Conservation (phyloP, 495 filamentous ascomycete species). For the Chaetomium fimeti region DNA sequence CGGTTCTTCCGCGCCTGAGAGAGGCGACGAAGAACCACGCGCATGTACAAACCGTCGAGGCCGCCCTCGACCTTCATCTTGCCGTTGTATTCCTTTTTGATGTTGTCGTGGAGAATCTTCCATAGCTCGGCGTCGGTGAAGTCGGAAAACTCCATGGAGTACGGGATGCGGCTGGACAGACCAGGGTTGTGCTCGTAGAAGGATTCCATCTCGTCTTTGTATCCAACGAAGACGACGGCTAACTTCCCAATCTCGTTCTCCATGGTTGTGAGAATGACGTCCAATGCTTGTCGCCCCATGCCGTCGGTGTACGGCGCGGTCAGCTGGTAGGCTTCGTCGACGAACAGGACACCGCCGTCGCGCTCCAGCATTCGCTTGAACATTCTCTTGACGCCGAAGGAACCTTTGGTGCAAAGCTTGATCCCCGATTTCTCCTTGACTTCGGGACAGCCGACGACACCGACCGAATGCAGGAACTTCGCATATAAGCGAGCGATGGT, state of each 20-base stretch:
- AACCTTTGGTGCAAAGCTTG: conserved; percentile 59
- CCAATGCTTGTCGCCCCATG: conserved; percentile 57
- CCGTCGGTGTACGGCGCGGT: conserved; percentile 55
- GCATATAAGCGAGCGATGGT: conserved; percentile 78
- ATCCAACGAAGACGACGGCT: conserved; percentile 77
- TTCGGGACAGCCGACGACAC: conserved; percentile 49
- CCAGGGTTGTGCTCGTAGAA: conserved; percentile 80
- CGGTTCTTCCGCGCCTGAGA: conserved; percentile 60
- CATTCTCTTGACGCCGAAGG: conserved; percentile 53
- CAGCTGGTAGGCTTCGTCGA: conserved; percentile 79
- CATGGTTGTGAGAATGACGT: conserved; percentile 71
- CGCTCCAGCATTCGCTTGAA: conserved; percentile 55
- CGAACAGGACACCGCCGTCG: conserved; percentile 71
- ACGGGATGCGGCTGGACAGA: conserved; percentile 67
- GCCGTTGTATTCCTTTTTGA: conserved; percentile 45
- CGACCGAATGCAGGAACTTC: conserved; percentile 61
- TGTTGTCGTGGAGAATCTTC: conserved; percentile 54
- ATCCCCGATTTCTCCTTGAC: conserved; percentile 71
- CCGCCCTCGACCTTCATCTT: conserved; percentile 63
- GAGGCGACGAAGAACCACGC: conserved; percentile 61
- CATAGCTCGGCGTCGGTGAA: conserved; percentile 66
- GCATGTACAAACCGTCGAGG: conserved; percentile 59
- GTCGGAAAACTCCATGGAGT: conserved; percentile 64
- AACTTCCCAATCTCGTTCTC: conserved; percentile 75
- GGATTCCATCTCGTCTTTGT: conserved; percentile 73